Evolutionary conservation across 2,329 filamentous ascomycete species (phyloP), one percentile per base, ranked within the genome.

Genomic region (Chaetomium sp.): DNA sequence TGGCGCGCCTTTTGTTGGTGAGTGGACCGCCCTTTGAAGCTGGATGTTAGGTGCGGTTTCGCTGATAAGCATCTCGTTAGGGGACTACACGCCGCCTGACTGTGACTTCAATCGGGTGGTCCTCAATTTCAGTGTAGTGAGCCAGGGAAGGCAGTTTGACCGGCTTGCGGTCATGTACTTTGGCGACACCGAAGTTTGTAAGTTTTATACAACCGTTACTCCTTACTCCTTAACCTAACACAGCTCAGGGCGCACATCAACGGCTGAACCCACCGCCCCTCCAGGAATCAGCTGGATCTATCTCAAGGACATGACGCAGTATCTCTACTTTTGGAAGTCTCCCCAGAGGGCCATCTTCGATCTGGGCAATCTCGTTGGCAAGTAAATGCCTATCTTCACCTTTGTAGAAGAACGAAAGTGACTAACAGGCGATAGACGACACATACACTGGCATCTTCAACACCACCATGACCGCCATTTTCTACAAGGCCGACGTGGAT

Each of bases 301-400:
- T 66, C 74, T 85, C 53, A 94, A 92, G 69, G 88, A 95, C 67
- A 84, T 91, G 81, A 88, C 86, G 1, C 77, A 80, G 52, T 91
- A 85, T 66, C 72, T 86, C 12, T 76, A 80, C 4, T 72, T 94
- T 10, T 91, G 89, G 81, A 82, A 79, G 59, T 63, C 77, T 48
- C 77, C 80, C 1, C 88, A 91, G 66, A 91, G 80, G 61, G 65
- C 94, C 54, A 89, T 92, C 45, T 91, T 95, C 64, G 88, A 94
- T 65, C 76, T 92, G 2, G 87, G 81, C 57, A 94, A 91, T 64
- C 69, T 89, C 8, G 76, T 94, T 49, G 56, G 62, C 62, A 43
- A 4, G 59, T 55, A 6, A 7, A n/a, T 10, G 2, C 27, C 1
- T 6, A n/a, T n/a, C 34, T 10, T 33, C 32, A 7, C 38, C 14